Conservation (phyloP, 2,329 filamentous ascomycete genomes). For the Fusarium sp. region DNA sequence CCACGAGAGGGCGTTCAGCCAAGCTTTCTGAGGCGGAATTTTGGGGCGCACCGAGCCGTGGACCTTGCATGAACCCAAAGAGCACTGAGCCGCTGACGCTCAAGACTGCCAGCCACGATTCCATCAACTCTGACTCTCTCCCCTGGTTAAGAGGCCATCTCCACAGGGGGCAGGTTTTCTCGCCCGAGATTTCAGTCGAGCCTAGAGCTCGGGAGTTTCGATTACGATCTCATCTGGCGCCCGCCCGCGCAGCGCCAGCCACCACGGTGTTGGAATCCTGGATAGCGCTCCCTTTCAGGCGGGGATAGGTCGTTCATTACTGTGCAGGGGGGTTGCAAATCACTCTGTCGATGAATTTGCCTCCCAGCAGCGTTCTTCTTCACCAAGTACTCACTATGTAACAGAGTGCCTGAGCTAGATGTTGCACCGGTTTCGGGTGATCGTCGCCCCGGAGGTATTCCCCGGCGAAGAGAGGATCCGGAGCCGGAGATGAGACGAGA, state of each 20-base stretch:
- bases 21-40: slow-evolving; percentile 16
- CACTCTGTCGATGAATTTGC: neutral
- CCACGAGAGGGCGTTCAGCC: neutral
- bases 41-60: slow-evolving; percentile 7
- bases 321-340: neutral
- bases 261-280: slow-evolving; percentile 13
- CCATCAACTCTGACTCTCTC: neutral
- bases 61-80: slow-evolving; percentile 19
- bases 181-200: slow-evolving; percentile 42
- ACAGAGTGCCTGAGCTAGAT: slow-evolving; percentile 13
- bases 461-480: slow-evolving; percentile 11
- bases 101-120: slow-evolving; percentile 12
- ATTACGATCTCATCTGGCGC: slow-evolving; percentile 31
- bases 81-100: slow-evolving; percentile 5
- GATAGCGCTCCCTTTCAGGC: slow-evolving; percentile 18
- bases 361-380: neutral
- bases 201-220: slow-evolving; percentile 18
- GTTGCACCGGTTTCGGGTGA: slow-evolving; percentile 22
- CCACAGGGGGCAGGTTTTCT: slow-evolving; percentile 6
- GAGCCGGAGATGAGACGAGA: slow-evolving; percentile 22
- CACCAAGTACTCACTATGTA: neutral
- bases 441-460: slow-evolving; percentile 30
- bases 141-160: slow-evolving; percentile 7
- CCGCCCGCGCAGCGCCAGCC: slow-evolving; percentile 8
- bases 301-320: slow-evolving; percentile 11